phyloP scores from a whole-genome alignment of 2,329 filamentous ascomycete species.

The Zasmidium angulare region DNA sequence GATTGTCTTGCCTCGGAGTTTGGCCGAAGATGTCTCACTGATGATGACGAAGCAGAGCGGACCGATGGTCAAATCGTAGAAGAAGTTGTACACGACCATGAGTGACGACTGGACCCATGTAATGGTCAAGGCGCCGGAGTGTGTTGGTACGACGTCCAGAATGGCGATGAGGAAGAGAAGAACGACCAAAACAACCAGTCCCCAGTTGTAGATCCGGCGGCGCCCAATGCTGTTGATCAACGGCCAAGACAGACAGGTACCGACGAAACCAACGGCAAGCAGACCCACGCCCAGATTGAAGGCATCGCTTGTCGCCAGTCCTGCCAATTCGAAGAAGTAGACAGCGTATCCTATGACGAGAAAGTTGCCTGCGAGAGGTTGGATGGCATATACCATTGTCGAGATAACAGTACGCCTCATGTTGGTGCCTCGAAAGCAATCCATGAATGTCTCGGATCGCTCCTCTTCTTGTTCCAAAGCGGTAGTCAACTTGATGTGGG shows the following conservation, averaged over 20 bases:
- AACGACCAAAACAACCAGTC: slow-evolving; percentile 25
- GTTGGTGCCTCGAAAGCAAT: slow-evolving; percentile 41
- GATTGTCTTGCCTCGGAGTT: slow-evolving; percentile 32
- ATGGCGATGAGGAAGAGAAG: slow-evolving; percentile 29
- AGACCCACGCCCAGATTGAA: slow-evolving; percentile 22
- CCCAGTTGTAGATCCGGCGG: slow-evolving; percentile 35
- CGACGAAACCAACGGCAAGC: slow-evolving; percentile 31
- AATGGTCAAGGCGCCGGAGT: slow-evolving; percentile 16
- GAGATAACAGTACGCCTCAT: slow-evolving; percentile 40
- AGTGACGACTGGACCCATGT: slow-evolving; percentile 39
- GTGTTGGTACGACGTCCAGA: slow-evolving; percentile 8
- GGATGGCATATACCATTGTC: slow-evolving; percentile 39
- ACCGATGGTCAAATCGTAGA: slow-evolving; percentile 34
- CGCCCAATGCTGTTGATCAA: slow-evolving; percentile 35
- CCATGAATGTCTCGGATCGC: slow-evolving; percentile 30
- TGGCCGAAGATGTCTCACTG: slow-evolving; percentile 29
- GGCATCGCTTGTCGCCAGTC: slow-evolving; percentile 28
- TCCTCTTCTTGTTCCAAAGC: slow-evolving; percentile 35
- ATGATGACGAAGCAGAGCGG: slow-evolving; percentile 33
- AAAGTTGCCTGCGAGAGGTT: slow-evolving; percentile 35
- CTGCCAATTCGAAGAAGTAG: slow-evolving; percentile 38
- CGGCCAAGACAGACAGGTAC: slow-evolving; percentile 33
- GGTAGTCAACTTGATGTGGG: slow-evolving; percentile 34
- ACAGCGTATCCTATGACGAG: slow-evolving; percentile 3
- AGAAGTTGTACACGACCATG: slow-evolving; percentile 19